Base-by-base conservation (phyloP, 345 rosid genomes). In the Eucalyptus cloeziana region DNA sequence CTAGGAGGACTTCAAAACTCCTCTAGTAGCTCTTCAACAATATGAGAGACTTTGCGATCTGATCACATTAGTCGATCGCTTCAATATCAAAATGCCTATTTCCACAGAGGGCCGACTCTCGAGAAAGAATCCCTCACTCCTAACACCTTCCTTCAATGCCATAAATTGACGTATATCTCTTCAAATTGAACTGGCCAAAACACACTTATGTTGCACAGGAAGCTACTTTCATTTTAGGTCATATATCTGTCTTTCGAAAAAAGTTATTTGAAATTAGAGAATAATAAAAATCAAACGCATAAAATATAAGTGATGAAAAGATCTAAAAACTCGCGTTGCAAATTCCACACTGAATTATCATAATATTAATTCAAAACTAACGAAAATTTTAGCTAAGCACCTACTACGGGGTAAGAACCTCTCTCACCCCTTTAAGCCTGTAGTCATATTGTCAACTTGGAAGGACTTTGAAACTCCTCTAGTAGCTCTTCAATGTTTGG, bases 81-180 rank as follows among this genome's bases (percentile, higher is more conserved):
- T 25, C n/a, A 58, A 58, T 24, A 2, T 25, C 67, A 27, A 60
- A 25, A 25, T 11, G n/a, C 7, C 67, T 60, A 25, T 60, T 60
- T 60, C 3, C n/a, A 60, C 0, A 4, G 1, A 13, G 31, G 67
- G 67, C n/a, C n/a, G 15, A 27, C n/a, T 2, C n/a, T 60, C 0
- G 2, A 27, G n/a, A 4, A 60, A 60, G 7, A 60, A 27, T 60
- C 31, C 64, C n/a, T 52, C 1, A 3, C 31, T 60, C 67, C 67
- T 27, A 11, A 27, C 15, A 60, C 67, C 15, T 60, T 60, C n/a
- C 67, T 60, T 60, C 31, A 27, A 10, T 11, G 6, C 31, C 67
- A 60, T 60, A 10, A 25, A 25, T 25, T 25, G 14, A 27, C 7
- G 1, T 25, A 11, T 27, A 27, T 60, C 15, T 60, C 67, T 11